These are phyloP conservation scores for Trichophyton benhamiae DNA, from an alignment of 2,329 filamentous ascomycete species.

Conservation along the genomic window DNA sequence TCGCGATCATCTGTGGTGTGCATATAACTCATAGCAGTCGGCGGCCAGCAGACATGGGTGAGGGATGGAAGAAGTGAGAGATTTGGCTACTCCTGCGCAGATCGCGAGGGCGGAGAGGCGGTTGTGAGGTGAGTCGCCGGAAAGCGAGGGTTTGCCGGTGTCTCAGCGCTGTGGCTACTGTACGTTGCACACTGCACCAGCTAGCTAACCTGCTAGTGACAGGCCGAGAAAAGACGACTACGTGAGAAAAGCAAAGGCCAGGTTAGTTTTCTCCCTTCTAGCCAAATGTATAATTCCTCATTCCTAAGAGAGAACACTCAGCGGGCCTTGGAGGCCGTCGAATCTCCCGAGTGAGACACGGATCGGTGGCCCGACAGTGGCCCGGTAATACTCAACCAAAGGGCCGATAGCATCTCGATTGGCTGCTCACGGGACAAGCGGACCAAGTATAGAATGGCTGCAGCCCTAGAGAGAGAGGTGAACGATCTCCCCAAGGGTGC, in stretches of 20 bases:
- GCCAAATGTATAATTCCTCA: background rate
- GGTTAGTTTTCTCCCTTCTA: background rate
- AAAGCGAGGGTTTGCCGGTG: background rate
- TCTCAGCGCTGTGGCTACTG: background rate
- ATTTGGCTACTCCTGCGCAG: background rate
- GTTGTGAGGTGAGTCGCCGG: background rate
- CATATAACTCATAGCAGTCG: too few relatives aligned
- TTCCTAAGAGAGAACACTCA: background rate
- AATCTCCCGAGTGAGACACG: background rate
- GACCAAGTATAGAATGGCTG: background rate
- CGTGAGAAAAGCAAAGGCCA: background rate
- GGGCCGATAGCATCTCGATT: background rate
- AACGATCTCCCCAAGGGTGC: background rate
- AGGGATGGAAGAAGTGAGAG: background rate
- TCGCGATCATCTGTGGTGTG: background rate
- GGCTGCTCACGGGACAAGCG: background rate
- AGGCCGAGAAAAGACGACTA: background rate
- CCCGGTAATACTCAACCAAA: too few relatives aligned
- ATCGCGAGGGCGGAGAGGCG: background rate
- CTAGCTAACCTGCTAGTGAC: background rate
- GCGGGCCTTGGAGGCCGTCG: background rate
- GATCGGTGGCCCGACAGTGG: background rate
- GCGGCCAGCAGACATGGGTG: background rate
- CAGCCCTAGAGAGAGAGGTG: background rate
- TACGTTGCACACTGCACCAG: background rate